These are phyloP conservation scores for Cryptococcus hybrid DNA, from an alignment of 1,284 basidiomycete species.

Conservation along the genomic window DNA sequence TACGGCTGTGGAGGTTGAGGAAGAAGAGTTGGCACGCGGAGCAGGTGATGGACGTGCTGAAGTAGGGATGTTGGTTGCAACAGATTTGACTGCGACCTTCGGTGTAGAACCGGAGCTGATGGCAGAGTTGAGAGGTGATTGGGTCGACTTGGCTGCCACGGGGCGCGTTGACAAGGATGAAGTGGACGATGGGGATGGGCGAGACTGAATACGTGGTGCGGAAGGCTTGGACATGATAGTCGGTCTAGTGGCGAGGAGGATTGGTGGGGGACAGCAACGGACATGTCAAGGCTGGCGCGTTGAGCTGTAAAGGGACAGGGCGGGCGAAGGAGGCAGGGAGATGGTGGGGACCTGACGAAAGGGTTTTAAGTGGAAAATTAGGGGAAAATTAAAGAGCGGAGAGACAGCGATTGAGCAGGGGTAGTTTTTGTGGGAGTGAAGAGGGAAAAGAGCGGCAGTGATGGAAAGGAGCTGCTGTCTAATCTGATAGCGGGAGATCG, in stretches of 20 bases:
- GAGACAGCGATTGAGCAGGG: too few relatives aligned
- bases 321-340: too few relatives aligned
- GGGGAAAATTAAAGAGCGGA: too few relatives aligned
- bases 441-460: too few relatives aligned
- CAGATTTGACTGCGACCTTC: neutral
- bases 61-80: neutral
- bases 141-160: conserved; percentile 1
- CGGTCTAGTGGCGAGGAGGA: conserved; percentile 14
- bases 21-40: neutral
- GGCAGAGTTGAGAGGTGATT: neutral
- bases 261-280: conserved; percentile 7
- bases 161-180: neutral
- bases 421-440: too few relatives aligned
- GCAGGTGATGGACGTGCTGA: neutral
- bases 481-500: too few relatives aligned
- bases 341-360: too few relatives aligned
- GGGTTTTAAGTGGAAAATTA: too few relatives aligned
- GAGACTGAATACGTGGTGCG: conserved; percentile 1
- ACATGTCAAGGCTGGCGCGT: conserved; percentile 2
- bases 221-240: conserved; percentile 9
- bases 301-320: too few relatives aligned
- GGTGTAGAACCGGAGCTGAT: neutral
- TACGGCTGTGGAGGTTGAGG: conserved; percentile 1
- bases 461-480: too few relatives aligned
- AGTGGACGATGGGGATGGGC: conserved; percentile 4